These are phyloP conservation scores for Cylindrotheca closterium DNA, from an alignment of 108 stramenopile genomes.

Conservation along the genomic window DNA sequence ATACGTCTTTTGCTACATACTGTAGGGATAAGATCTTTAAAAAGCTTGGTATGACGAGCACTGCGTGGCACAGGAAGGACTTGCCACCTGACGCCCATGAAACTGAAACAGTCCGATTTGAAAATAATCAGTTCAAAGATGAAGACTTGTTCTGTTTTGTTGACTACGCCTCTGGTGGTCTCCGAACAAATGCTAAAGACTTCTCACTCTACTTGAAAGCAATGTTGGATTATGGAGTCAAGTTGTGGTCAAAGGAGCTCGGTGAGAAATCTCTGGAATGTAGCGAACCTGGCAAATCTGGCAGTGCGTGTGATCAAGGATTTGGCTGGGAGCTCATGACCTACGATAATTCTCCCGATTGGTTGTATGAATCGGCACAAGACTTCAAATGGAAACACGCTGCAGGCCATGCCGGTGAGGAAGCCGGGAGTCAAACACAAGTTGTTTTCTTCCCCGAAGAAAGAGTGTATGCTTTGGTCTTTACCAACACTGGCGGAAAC, in stretches of 20 bases:
- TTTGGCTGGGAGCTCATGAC: constrained; percentile 1
- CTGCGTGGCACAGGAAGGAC: constrained; percentile 11
- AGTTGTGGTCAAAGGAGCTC: constrained; percentile 8
- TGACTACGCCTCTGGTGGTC: constrained; percentile 12
- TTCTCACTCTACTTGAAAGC: neutral
- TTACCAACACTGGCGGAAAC: constrained; percentile 14
- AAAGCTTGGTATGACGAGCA: constrained; percentile 15
- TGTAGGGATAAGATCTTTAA: constrained; percentile 13
- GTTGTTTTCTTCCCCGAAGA: constrained; percentile 17
- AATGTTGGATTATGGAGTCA: constrained; percentile 13
- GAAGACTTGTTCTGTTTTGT: constrained; percentile 22
- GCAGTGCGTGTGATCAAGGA: constrained; percentile 9
- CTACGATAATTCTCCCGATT: neutral
- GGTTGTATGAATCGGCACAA: neutral
- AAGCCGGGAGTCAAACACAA: constrained; percentile 12
- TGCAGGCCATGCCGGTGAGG: constrained; percentile 10
- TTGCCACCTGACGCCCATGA: neutral
- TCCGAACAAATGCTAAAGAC: constrained; percentile 13
- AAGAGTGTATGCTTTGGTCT: constrained; percentile 14
- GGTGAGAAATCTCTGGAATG: constrained; percentile 5
- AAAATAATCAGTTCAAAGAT: neutral
- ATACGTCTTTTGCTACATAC: constrained; percentile 7
- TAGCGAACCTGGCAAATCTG: neutral
- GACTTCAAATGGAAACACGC: constrained; percentile 21
- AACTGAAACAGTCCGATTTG: neutral